Conservation (phyloP, 208 protist species). For the Leishmania gerbilli region DNA sequence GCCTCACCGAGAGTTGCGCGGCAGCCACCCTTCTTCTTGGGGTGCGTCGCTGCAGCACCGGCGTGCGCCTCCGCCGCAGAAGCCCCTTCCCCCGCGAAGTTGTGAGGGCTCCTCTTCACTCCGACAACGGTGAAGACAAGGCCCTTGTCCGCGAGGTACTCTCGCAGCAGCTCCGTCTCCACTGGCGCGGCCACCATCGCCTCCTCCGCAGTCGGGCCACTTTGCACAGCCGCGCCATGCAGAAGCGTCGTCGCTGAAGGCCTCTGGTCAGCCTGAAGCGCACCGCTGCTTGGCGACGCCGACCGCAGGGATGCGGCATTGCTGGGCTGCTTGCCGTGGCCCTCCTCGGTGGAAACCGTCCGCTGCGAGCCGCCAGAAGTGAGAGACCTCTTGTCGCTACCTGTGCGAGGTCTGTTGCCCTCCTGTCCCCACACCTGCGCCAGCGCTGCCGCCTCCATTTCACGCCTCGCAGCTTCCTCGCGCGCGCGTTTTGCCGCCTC, state of each 20-base stretch:
- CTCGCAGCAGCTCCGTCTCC: slow-evolving; percentile 30
- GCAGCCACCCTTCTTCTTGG: slow-evolving; percentile 4
- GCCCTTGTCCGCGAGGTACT: slow-evolving; percentile 8
- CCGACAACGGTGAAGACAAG: slow-evolving; percentile 24
- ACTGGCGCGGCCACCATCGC: neutral
- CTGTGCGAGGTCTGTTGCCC: neutral
- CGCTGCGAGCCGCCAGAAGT: neutral
- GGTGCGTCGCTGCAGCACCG: neutral
- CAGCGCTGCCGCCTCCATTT: slow-evolving; percentile 62
- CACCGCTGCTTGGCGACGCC: neutral
- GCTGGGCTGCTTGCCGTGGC: neutral
- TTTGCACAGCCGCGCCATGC: neutral
- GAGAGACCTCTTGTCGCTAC: neutral
- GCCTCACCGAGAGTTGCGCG: neutral
- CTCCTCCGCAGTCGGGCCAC: neutral
- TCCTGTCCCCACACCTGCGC: slow-evolving; percentile 30
- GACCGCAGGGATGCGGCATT: no score
- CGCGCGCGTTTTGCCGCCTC: slow-evolving; percentile 38
- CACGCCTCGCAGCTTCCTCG: slow-evolving; percentile 50
- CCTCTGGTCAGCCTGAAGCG: neutral
- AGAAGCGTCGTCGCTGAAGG: neutral
- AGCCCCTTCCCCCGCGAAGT: neutral
- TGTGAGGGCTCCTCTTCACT: neutral
- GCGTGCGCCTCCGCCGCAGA: neutral
- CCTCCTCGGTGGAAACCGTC: neutral